phyloP scores from a whole-genome alignment of 805 yeast species.

The Cephaloascus albidus region DNA sequence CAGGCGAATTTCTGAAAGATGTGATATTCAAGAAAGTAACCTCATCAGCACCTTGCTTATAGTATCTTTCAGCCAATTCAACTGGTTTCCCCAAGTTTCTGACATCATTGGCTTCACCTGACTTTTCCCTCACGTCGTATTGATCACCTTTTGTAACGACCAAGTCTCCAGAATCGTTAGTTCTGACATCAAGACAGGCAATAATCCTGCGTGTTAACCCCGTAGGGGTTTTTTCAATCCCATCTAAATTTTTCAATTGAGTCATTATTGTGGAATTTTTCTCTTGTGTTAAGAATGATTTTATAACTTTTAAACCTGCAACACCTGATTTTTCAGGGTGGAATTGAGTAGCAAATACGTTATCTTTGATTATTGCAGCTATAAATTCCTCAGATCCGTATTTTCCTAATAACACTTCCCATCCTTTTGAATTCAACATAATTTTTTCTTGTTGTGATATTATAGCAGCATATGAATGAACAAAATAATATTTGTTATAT shows the following conservation, averaged over 20 bases:
- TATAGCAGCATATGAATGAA: slow-evolving; percentile 86
- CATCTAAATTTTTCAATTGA: slow-evolving; percentile 4
- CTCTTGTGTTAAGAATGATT: slow-evolving; percentile 53
- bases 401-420: slow-evolving; percentile 65
- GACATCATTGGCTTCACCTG: slow-evolving; percentile 46
- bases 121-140: slow-evolving; percentile 87
- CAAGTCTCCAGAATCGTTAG: slow-evolving; percentile 89
- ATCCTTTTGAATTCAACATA: slow-evolving; percentile 29
- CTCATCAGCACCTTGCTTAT: slow-evolving; percentile 94
- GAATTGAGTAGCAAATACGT: slow-evolving; percentile 91
- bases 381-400: slow-evolving; percentile 77
- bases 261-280: slow-evolving; percentile 13
- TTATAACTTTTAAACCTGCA: slow-evolving; percentile 76
- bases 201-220: slow-evolving; percentile 88
- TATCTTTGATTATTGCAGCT: slow-evolving; percentile 71
- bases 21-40: slow-evolving; percentile 92
- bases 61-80: slow-evolving; percentile 83
- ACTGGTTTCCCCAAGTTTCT: slow-evolving; percentile 97
- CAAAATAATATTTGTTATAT: slow-evolving; percentile 76
- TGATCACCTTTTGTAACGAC: slow-evolving; percentile 99
- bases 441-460: slow-evolving; percentile 27
- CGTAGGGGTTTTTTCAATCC: slow-evolving; percentile 25
- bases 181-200: slow-evolving; percentile 95
- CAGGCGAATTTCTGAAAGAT: slow-evolving; percentile 89
- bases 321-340: slow-evolving; percentile 98